Evolutionary conservation across 2,329 filamentous ascomycete genomes (phyloP).

Genomic region (Atkinsonella texensis): DNA sequence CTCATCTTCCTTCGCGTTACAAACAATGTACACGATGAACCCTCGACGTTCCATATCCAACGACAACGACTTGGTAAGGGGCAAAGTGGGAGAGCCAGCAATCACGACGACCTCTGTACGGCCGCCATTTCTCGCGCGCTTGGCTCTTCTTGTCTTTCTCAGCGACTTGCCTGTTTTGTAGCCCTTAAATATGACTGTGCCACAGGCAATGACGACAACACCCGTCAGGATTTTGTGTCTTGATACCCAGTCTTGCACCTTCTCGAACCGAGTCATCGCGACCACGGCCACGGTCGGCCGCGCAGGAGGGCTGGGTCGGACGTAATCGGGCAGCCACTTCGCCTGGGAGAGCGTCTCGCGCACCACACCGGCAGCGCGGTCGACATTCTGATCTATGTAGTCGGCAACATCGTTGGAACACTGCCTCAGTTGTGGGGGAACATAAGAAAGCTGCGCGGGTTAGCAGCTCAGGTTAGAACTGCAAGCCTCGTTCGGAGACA

Average conservation of each 20-base stretch:
- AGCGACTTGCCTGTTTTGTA: slow-evolving; percentile 42
- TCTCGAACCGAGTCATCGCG: slow-evolving; percentile 31
- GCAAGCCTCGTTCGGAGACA: not conserved
- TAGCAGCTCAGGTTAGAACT: slow-evolving; percentile 1
- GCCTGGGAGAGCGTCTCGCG: slow-evolving; percentile 56
- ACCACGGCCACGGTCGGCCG: slow-evolving; percentile 21
- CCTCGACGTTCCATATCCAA: slow-evolving; percentile 82
- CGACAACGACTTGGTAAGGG: slow-evolving; percentile 71
- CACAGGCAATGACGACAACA: slow-evolving; percentile 56
- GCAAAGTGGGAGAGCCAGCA: slow-evolving; percentile 75
- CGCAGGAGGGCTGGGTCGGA: slow-evolving; percentile 46
- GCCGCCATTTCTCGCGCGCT: slow-evolving; percentile 68
- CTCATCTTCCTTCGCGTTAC: slow-evolving; percentile 77
- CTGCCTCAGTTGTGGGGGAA: slow-evolving; percentile 51
- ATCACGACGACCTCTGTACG: slow-evolving; percentile 79
- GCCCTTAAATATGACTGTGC: slow-evolving; percentile 46
- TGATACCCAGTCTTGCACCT: slow-evolving; percentile 57
- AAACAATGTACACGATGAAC: slow-evolving; percentile 87
- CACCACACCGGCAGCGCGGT: slow-evolving; percentile 58
- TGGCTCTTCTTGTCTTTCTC: slow-evolving; percentile 61
- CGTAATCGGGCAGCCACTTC: slow-evolving; percentile 60
- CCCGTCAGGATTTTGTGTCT: slow-evolving; percentile 64
- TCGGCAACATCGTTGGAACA: slow-evolving; percentile 66
- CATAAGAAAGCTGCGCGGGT: slow-evolving; percentile 33
- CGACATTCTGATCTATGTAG: slow-evolving; percentile 70